A percentile compares a stretch with the other conserved stretches of the same genome.
These are phyloP conservation scores for Ophryocystis elektroscirrha DNA, from an alignment of 169 alveolate genomes.

Conservation along the genomic window DNA sequence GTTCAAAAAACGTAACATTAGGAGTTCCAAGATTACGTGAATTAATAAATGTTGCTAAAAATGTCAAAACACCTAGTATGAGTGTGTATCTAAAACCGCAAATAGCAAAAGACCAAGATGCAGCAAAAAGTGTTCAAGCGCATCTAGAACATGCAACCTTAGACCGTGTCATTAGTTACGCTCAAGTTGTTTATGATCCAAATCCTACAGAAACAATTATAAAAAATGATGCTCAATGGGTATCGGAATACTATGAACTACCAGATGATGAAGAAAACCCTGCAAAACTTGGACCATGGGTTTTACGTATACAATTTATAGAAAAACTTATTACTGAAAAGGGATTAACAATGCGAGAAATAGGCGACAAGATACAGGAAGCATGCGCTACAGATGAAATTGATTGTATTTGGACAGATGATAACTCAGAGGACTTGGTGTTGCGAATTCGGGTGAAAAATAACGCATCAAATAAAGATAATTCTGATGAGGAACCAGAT, in stretches of 20 bases:
- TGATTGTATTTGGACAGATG: conserved; percentile 81
- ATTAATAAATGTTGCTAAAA: conserved; percentile 90
- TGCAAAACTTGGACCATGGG: conserved; percentile 55
- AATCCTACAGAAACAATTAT: conserved; percentile 73
- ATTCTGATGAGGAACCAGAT: conserved; percentile 10
- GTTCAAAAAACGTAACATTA: conserved; percentile 95
- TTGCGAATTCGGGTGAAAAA: conserved; percentile 69
- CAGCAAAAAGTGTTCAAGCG: conserved; percentile 73
- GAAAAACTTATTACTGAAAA: conserved; percentile 76
- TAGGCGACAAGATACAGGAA: conserved; percentile 44
- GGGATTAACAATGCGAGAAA: conserved; percentile 74
- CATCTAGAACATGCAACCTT: conserved; percentile 79
- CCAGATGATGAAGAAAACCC: conserved; percentile 65
- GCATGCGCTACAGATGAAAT: conserved; percentile 62
- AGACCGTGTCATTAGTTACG: conserved; percentile 58
- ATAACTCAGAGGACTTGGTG: conserved; percentile 77
- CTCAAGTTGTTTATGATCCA: conserved; percentile 89
- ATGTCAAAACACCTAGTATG: conserved; percentile 89
- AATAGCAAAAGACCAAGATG: conserved; percentile 55
- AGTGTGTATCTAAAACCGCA: conserved; percentile 65
- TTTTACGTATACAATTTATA: conserved; percentile 75
- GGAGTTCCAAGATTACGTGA: conserved; percentile 97
- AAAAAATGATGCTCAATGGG: conserved; percentile 65
- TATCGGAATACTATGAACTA: conserved; percentile 72
- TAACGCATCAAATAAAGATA: conserved; percentile 3